A percentile compares a stretch with the other conserved stretches of the same genome.
Conservation (phyloP, 257 asterid species). For the Marsdenia floribunda region DNA sequence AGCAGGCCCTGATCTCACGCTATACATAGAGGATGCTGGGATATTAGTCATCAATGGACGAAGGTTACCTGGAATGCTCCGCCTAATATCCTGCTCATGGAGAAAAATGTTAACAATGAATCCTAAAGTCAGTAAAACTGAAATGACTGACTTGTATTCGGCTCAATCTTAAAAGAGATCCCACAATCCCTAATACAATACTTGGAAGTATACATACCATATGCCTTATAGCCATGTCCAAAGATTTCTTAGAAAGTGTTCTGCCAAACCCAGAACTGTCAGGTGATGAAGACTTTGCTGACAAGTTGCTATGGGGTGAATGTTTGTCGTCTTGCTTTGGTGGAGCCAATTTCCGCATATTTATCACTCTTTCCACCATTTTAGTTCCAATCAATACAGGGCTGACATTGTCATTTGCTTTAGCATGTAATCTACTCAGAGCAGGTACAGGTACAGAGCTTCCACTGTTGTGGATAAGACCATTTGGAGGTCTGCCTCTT, state of each 20-base stretch:
- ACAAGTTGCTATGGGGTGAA: conserved; percentile 77
- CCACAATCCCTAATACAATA: background rate
- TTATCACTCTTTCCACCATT: conserved; percentile 95
- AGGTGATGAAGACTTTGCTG: conserved; percentile 84
- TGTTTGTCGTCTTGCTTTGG: conserved; percentile 83
- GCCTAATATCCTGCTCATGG: conserved; percentile 74
- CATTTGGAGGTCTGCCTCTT: conserved; percentile 97
- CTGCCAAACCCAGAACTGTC: conserved; percentile 94
- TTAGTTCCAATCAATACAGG: conserved; percentile 80
- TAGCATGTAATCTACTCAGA: conserved; percentile 66
- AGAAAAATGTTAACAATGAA: background rate
- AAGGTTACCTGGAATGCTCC: conserved; percentile 69
- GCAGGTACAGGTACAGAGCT: conserved; percentile 97
- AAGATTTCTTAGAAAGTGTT: conserved; percentile 87
- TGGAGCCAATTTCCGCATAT: conserved; percentile 90
- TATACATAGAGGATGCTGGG: conserved; percentile 92
- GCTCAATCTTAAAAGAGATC: background rate
- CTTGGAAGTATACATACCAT: conserved; percentile 54
- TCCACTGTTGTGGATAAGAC: conserved; percentile 65
- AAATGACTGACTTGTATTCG: background rate
- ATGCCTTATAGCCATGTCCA: conserved; percentile 98
- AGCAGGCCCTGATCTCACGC: conserved; percentile 80
- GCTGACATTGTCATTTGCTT: conserved; percentile 89
- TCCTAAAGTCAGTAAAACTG: background rate
- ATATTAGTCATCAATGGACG: conserved; percentile 84